phyloP scores from a whole-genome alignment of 2,329 filamentous ascomycete genomes.

The Fusarium globosum region DNA sequence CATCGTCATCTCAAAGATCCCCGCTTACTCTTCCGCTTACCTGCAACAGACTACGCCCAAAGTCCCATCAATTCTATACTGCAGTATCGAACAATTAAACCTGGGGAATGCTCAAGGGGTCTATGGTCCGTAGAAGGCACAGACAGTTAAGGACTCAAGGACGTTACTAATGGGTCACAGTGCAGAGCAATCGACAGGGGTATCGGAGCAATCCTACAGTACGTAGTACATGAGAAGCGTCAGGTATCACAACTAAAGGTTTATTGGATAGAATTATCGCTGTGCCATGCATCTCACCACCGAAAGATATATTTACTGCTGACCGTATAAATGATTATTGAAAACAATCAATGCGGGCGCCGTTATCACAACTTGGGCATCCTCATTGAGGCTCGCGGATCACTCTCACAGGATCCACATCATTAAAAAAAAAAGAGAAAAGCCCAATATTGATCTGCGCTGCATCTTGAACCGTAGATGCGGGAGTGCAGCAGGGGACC shows the following conservation, averaged over 20 bases:
- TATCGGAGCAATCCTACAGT: slow-evolving; percentile 30
- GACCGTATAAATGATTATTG: not conserved
- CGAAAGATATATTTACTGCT: not conserved
- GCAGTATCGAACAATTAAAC: slow-evolving; percentile 29
- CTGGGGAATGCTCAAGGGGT: slow-evolving; percentile 43
- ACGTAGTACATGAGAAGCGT: slow-evolving; percentile 4
- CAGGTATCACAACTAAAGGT: slow-evolving; percentile 2
- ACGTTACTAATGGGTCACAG: slow-evolving; percentile 19
- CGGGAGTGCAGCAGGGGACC: slow-evolving; percentile 32
- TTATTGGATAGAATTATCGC: slow-evolving; percentile 8
- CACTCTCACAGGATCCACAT: slow-evolving; percentile 18
- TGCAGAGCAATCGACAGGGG: slow-evolving; percentile 34
- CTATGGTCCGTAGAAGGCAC: slow-evolving; percentile 24
- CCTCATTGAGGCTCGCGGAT: slow-evolving; percentile 3
- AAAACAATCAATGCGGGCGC: not conserved
- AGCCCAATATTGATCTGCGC: slow-evolving; percentile 30
- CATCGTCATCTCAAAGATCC: not conserved
- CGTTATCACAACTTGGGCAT: not conserved
- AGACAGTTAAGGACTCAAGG: slow-evolving; percentile 12
- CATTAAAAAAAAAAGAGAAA: slow-evolving; percentile 1
- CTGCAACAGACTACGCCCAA: not conserved
- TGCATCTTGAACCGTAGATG: slow-evolving; percentile 35
- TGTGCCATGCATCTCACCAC: not conserved
- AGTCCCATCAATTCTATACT: not conserved
- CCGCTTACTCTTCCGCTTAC: slow-evolving; percentile 21